These are phyloP conservation scores for Zymoseptoria brevis DNA, from an alignment of 2,329 filamentous ascomycete species.

Conservation along the genomic window DNA sequence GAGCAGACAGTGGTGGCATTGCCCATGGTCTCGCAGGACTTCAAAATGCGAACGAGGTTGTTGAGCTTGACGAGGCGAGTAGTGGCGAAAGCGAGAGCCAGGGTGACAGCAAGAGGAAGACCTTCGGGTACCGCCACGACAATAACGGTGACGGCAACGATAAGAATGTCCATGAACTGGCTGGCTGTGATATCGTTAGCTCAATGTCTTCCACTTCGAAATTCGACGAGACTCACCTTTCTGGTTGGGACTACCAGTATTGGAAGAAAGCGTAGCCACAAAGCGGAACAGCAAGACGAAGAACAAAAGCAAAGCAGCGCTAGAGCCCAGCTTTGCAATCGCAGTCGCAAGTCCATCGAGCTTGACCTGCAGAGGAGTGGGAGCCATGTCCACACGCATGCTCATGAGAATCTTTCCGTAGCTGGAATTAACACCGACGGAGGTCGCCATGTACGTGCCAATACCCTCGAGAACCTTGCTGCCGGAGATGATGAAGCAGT, in stretches of 20 bases:
- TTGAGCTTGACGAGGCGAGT: slow-evolving; percentile 61
- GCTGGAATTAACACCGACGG: slow-evolving; percentile 66
- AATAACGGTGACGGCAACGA: slow-evolving; percentile 58
- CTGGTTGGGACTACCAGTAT: slow-evolving; percentile 50
- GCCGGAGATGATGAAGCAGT: slow-evolving; percentile 82
- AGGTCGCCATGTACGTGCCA: slow-evolving; percentile 66
- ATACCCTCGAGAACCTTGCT: slow-evolving; percentile 70
- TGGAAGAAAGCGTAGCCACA: slow-evolving; percentile 55
- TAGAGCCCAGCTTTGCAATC: slow-evolving; percentile 67
- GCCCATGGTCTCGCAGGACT: slow-evolving; percentile 64
- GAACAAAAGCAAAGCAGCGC: slow-evolving; percentile 71
- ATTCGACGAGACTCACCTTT: slow-evolving; percentile 41
- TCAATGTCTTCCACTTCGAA: too few species aligned
- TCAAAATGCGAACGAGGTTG: slow-evolving; percentile 59
- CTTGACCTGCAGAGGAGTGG: slow-evolving; percentile 70
- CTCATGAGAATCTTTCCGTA: slow-evolving; percentile 75
- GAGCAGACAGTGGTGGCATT: slow-evolving; percentile 70
- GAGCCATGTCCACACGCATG: slow-evolving; percentile 65
- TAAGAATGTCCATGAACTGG: slow-evolving; percentile 55
- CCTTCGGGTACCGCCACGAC: slow-evolving; percentile 62
- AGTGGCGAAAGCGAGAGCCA: slow-evolving; percentile 60
- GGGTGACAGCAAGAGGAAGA: slow-evolving; percentile 57
- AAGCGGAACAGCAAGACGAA: slow-evolving; percentile 81
- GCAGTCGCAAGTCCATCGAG: slow-evolving; percentile 72
- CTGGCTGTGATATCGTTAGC: slow-evolving; percentile 45